Evolutionary conservation across 129 eudicot species (phyloP).

Genomic region (Calendula officinalis): DNA sequence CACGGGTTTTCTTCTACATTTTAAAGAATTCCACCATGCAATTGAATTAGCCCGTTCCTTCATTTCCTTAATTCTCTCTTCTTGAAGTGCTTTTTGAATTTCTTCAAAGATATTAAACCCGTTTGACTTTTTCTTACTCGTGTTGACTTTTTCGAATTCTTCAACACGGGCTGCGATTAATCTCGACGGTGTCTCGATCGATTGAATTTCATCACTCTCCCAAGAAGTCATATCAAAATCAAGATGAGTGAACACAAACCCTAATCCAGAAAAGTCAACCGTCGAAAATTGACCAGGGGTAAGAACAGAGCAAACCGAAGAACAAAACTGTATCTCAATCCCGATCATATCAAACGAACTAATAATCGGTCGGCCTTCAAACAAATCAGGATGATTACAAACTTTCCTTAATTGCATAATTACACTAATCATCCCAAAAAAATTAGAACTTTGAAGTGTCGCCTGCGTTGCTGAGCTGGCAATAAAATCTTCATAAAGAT

Average conservation of each 20-base stretch:
- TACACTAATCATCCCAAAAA: constrained; percentile 94
- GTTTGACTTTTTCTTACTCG: constrained; percentile 37
- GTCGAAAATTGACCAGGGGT: constrained; percentile 49
- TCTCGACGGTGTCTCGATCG: constrained; percentile 77
- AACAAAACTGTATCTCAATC: constrained; percentile 67
- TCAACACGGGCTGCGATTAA: constrained; percentile 52
- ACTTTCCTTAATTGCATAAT: constrained; percentile 99
- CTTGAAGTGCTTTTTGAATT: constrained; percentile 67
- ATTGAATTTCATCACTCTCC: constrained; percentile 80
- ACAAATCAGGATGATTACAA: constrained; percentile 97
- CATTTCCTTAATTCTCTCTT: constrained; percentile 71
- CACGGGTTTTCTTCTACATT: constrained; percentile 70
- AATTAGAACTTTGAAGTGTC: constrained; percentile 78
- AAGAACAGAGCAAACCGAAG: constrained; percentile 71
- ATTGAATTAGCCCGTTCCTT: constrained; percentile 71
- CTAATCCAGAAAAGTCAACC: constrained; percentile 68
- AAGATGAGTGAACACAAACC: constrained; percentile 73
- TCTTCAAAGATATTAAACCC: constrained; percentile 82
- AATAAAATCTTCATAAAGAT: constrained; percentile 91
- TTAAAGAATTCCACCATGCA: constrained; percentile 95
- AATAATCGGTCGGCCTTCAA: constrained; percentile 98
- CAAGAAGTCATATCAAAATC: constrained; percentile 83
- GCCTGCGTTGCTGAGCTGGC: constrained; percentile 98
- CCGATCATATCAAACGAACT: constrained; percentile 95
- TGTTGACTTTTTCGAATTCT: constrained; percentile 27